These are phyloP conservation scores for Tricholoma flavovirens DNA, from an alignment of 768 basidiomycete genomes.

Conservation along the genomic window DNA sequence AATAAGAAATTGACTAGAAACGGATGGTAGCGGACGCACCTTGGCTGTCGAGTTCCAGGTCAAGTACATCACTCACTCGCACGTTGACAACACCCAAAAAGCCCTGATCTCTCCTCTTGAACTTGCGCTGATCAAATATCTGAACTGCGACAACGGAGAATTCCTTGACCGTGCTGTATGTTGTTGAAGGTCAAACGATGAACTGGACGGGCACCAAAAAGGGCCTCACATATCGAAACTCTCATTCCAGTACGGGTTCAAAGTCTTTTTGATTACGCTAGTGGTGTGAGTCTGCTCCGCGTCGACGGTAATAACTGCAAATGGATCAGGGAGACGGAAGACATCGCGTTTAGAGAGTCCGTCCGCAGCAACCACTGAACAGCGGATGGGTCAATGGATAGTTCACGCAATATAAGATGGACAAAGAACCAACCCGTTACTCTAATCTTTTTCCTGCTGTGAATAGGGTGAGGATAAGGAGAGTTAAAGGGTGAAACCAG, in stretches of 20 bases:
- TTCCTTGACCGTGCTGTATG: slow-evolving; percentile 83
- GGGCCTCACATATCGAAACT: slow-evolving; percentile 88
- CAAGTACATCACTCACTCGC: slow-evolving; percentile 82
- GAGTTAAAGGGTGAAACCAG: not conserved
- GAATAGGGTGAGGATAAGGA: not conserved
- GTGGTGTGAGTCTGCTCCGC: slow-evolving; percentile 97
- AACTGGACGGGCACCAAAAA: not conserved
- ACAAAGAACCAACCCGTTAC: slow-evolving; percentile 52
- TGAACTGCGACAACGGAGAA: slow-evolving; percentile 97
- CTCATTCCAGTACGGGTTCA: slow-evolving; percentile 97
- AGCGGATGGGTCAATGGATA: slow-evolving; percentile 5
- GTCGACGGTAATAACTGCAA: slow-evolving; percentile 97
- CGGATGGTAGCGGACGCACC: slow-evolving; percentile 47
- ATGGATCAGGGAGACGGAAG: slow-evolving; percentile 94
- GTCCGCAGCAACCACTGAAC: slow-evolving; percentile 89
- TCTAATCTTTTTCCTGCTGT: slow-evolving; percentile 68
- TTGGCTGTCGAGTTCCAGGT: slow-evolving; percentile 88
- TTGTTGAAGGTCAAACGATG: slow-evolving; percentile 4
- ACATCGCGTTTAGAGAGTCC: slow-evolving; percentile 92
- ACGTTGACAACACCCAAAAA: slow-evolving; percentile 98
- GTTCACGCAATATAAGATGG: not conserved
- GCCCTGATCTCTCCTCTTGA: slow-evolving; percentile 96
- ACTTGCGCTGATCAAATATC: slow-evolving; percentile 99
- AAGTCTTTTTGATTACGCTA: slow-evolving; percentile 92
- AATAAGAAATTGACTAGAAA: slow-evolving; percentile 3